A percentile compares a stretch with the other conserved stretches of the same genome.
These are phyloP conservation scores for Cunninghamia lanceolata DNA, from an alignment of 75 land plant species.

Conservation along the genomic window DNA sequence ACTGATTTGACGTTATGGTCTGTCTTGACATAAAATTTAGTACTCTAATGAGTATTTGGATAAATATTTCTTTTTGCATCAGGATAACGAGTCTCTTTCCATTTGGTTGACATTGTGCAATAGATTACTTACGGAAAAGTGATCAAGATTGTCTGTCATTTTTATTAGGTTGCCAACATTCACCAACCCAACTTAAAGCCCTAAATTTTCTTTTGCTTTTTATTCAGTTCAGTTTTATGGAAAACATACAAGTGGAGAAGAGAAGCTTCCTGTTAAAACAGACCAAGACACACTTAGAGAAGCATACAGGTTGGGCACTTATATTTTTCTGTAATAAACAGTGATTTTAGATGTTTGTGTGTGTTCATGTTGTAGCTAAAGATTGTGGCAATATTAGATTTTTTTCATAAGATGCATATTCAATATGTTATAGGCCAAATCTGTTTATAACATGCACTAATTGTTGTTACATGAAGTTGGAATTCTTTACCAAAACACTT, in stretches of 20 bases:
- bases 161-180: constrained; percentile 1
- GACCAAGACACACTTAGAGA: constrained; percentile 87
- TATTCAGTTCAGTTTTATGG: constrained; percentile 59
- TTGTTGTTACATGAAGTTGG: not conserved
- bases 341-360: not conserved
- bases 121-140: not conserved
- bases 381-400: not conserved
- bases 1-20: not conserved
- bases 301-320: constrained; percentile 58
- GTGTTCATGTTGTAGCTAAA: not conserved
- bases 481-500: not conserved
- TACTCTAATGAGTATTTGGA: not conserved
- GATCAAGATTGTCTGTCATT: constrained; percentile 5
- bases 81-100: not conserved
- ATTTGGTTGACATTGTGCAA: not conserved
- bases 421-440: not conserved
- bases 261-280: constrained; percentile 60
- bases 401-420: not conserved
- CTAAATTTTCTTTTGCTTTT: not conserved
- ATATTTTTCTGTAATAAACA: not conserved
- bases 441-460: not conserved
- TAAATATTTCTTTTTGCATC: not conserved
- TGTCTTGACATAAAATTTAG: not conserved
- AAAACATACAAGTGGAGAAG: constrained; percentile 10
- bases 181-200: not conserved